Base-by-base conservation (phyloP, 2,329 filamentous ascomycete genomes). In the Aspergillus sp. region DNA sequence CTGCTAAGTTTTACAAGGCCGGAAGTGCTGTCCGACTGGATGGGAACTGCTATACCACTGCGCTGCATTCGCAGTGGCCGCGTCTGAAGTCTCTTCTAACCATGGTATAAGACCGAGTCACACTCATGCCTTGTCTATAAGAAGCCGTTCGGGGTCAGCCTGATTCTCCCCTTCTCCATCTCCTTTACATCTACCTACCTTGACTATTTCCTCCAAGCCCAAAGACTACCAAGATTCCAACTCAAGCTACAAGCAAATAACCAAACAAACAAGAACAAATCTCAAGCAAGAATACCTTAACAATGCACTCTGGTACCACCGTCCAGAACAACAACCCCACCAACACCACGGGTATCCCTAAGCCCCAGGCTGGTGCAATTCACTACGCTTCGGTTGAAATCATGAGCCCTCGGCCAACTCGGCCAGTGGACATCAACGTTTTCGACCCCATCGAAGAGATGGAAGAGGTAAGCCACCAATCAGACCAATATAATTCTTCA, bases 401-500 rank as follows among this genome's bases (percentile, higher is more conserved):
- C 5, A 3, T 15, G 34, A 15, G 15, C 34, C 34, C 34, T n/a
- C 34, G n/a, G 12, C 34, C 34, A 37, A 37, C 6, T 5, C 34
- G 34, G 34, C 34, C 5, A 13, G 34, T 37, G 5, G 6, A 15
- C 13, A 5, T 37, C 4, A 37, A 15, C 34, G n/a, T n/a, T n/a
- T 13, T 37, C 34, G 13, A 37, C 8, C 4, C 5, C 34, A 37
- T n/a, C 34, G 34, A 37, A 37, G 34, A 37, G 34, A 37, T 15
- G 34, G 34, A 37, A 13, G 13, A 37, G 12, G 34, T 37, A 37
- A 6, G 34, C 0, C 5, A 5, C 1, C 15, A 3, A 4, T 7
- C 13, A 6, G 13, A 0, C 12, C 5, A 5, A 37, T 5, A 12
- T 0, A 6, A 0, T 6, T 3, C 33, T 15, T n/a, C 5, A 15